Percentiles rank a stretch among this genome's conserved stretches.
phyloP scores from a whole-genome alignment of 352 stramenopile species.

The Blastocystis sp. region DNA sequence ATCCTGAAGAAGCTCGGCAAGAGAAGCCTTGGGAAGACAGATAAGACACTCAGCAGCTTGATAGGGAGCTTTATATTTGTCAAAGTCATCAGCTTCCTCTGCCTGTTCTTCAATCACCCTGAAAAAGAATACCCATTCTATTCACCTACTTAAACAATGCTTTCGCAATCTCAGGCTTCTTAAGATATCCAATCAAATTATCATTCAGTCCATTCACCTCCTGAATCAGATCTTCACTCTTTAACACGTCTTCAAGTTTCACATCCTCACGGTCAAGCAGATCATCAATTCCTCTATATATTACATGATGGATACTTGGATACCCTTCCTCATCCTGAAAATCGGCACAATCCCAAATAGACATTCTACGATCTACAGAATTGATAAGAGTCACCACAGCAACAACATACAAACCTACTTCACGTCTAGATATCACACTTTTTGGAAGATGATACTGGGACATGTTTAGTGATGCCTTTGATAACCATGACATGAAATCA shows the following conservation, averaged over 20 bases:
- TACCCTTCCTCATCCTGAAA: conserved; percentile 54
- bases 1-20: neutral
- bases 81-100: conserved; percentile 27
- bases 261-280: conserved; percentile 44
- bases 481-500: conserved; percentile 8
- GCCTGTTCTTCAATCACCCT: neutral
- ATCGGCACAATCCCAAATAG: conserved; percentile 63
- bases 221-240: conserved; percentile 55
- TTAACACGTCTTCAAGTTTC: conserved; percentile 5
- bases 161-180: conserved; percentile 50
- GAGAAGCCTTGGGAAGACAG: neutral
- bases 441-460: neutral
- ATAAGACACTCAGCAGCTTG: conserved; percentile 49
- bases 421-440: neutral
- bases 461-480: conserved; percentile 18
- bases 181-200: conserved; percentile 34
- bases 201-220: conserved; percentile 39
- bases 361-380: conserved; percentile 12
- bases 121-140: neutral
- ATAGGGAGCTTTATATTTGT: conserved; percentile 46
- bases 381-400: neutral
- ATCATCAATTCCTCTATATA: conserved; percentile 20
- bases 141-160: conserved; percentile 9
- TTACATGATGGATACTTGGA: neutral
- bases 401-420: neutral